Evolutionary conservation across 495 filamentous ascomycete species (phyloP), one percentile per base, ranked within the genome.

Genomic region (Penicillium riverlandense): DNA sequence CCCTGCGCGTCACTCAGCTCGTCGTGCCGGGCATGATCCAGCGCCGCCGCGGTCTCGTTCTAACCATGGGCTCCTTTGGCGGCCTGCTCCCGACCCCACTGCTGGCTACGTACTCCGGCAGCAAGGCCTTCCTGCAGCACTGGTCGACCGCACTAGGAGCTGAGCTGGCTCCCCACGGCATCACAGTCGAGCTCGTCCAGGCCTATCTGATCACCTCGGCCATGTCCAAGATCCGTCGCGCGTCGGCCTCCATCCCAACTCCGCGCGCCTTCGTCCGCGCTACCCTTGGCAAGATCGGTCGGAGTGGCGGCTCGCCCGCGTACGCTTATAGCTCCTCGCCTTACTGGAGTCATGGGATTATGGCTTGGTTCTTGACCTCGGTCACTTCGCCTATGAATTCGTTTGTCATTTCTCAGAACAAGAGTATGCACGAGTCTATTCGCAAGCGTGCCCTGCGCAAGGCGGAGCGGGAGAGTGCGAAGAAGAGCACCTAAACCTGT

Each of bases 41-140:
- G 54, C 85, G 89, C 49, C 84, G 82, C 59, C 82, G 83, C 38
- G 92, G 94, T 28, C 72, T 99, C 16, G 90, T 99, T 56, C 70
- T 99, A 22, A 99, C 90, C 38, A 96, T 99, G 90, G 94, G 91
- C 35, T 95, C 88, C 34, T 92, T 96, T 57, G 92, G 85, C 45
- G 94, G 91, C 44, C 76, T 89, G 47, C 71, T 92, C 46, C 94
- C 94, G 12, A 95, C 89, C 2, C 94, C 92, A 2, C 80, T 95
- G 27, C 80, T 99, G 11, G 92, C 94, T 14, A 96, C 91, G 7
- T 99, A 99, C 76, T 94, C 87, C 45, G 94, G 94, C 44, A 87
- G 81, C 78, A 99, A 99, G 72, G 91, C 94, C 16, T 99, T 99
- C 77, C 77, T 99, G 45, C 90, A 96, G 65, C 83, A 94, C 61